Evolutionary conservation across 1,284 basidiomycete species (phyloP), one percentile per base, ranked within the genome.

Genomic region (Athelia sp.): DNA sequence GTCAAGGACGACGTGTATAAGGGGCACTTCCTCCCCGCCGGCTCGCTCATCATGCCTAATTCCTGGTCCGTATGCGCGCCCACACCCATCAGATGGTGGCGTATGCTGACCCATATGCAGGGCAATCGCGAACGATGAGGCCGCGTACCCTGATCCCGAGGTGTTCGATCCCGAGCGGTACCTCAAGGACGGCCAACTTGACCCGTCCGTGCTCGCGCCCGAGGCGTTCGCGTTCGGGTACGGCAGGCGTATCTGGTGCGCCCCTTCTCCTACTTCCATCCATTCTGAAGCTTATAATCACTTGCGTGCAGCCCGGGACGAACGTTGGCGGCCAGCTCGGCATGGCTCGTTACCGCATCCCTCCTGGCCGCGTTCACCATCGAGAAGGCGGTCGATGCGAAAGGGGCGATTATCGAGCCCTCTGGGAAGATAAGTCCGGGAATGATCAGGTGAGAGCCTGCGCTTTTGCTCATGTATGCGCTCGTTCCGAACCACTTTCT

Each of bases 301-400:
- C 17, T n/a, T 13, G 21, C 6, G 15, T 43, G 2, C 60, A 29
- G 68, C 53, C 56, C 62, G 13, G 72, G 70, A 14, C 56, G 61
- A 17, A 57, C 72, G 45, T 59, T 73, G 32, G 71, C 67, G 1
- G 52, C 59, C 18, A 62, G 59, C 10, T 62, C 65, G 1, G 50
- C 67, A 3, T 75, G 66, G 67, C 62, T 73, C 36, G 59, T 63
- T 1, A 57, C 69, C 11, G 70, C 70, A 2, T 70, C 68, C 1
- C 52, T 74, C 3, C 53, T 75, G 4, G 58, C 68, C 0, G 56
- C 57, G 1, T 74, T 74, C 52, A 50, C 69, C 29, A 63, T 73
- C 29, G 46, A 45, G 8, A 67, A 64, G 35, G 61, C 65, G 1
- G 48, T 56, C 13, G 65, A 67, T 43, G 38, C 51, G 1, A 29